These are phyloP conservation scores for Prosopis cineraria DNA, from an alignment of 306 rosid species.

Conservation along the genomic window DNA sequence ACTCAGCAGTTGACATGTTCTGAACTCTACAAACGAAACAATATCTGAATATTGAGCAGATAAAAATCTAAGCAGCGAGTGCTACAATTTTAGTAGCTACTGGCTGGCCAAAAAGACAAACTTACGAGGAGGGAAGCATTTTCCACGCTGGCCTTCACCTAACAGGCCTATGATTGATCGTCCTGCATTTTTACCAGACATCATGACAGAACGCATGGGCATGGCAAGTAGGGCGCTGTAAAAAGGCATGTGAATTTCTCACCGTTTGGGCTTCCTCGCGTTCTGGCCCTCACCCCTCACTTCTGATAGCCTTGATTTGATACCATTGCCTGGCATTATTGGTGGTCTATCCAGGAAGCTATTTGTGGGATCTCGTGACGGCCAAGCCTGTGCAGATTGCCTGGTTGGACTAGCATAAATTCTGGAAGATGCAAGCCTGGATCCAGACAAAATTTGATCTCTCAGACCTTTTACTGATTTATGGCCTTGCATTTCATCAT, in stretches of 20 bases:
- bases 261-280: slow-evolving; percentile 68
- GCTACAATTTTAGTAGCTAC: slow-evolving; percentile 46
- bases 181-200: slow-evolving; percentile 16
- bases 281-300: slow-evolving; percentile 58
- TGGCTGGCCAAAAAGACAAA: slow-evolving; percentile 33
- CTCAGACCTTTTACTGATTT: slow-evolving; percentile 75
- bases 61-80: slow-evolving; percentile 29
- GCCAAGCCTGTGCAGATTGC: slow-evolving; percentile 79
- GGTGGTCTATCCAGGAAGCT: slow-evolving; percentile 62
- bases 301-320: slow-evolving; percentile 78
- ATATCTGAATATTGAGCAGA: slow-evolving; percentile 7
- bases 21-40: slow-evolving; percentile 26
- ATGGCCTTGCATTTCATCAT: slow-evolving; percentile 64
- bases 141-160: slow-evolving; percentile 13
- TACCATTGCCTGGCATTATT: slow-evolving; percentile 51
- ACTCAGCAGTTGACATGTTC: slow-evolving; percentile 9
- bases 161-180: slow-evolving; percentile 10
- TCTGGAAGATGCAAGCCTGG: slow-evolving; percentile 62
- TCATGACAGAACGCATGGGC: not conserved
- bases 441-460: slow-evolving; percentile 72
- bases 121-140: slow-evolving; percentile 8
- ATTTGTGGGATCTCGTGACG: slow-evolving; percentile 58
- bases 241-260: slow-evolving; percentile 26
- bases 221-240: slow-evolving; percentile 18
- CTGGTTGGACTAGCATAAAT: slow-evolving; percentile 76